Conservation (phyloP, 306 rosid species). For the Gynostemma pentaphyllum region DNA sequence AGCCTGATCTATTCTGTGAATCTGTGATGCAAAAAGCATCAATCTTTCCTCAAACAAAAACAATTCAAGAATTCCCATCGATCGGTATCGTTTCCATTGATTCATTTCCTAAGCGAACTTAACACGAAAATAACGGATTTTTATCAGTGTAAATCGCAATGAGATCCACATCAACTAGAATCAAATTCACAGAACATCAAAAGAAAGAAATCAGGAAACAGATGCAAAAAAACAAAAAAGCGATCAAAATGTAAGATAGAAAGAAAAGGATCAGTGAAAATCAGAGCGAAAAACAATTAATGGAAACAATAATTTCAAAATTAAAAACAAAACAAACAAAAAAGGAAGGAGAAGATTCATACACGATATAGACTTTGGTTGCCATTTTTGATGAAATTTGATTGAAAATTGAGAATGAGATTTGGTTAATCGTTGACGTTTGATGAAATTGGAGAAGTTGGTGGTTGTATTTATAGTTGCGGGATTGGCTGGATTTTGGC, state of each 20-base stretch:
- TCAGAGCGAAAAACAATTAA: background rate
- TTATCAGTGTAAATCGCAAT: background rate
- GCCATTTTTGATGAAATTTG: conserved; percentile 48
- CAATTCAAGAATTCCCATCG: background rate
- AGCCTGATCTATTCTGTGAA: background rate
- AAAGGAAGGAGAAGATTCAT: conserved; percentile 16
- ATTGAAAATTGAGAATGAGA: background rate
- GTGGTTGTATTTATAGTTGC: conserved; percentile 26
- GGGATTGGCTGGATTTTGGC: background rate
- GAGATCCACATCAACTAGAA: background rate
- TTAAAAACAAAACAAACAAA: background rate
- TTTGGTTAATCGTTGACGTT: conserved; percentile 18
- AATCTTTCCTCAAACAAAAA: background rate
- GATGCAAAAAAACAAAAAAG: background rate
- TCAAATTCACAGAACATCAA: background rate
- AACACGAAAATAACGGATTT: background rate
- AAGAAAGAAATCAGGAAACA: background rate
- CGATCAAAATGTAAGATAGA: conserved; percentile 3
- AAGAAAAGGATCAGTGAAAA: background rate
- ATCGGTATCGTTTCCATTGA: background rate
- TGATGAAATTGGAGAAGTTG: conserved; percentile 8
- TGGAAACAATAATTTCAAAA: conserved; percentile 6
- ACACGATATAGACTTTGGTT: conserved; percentile 87
- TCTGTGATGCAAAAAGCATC: background rate
- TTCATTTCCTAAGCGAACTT: background rate